These are phyloP conservation scores for Penicillium antarcticum DNA, from an alignment of 495 filamentous ascomycete genomes.

Conservation along the genomic window DNA sequence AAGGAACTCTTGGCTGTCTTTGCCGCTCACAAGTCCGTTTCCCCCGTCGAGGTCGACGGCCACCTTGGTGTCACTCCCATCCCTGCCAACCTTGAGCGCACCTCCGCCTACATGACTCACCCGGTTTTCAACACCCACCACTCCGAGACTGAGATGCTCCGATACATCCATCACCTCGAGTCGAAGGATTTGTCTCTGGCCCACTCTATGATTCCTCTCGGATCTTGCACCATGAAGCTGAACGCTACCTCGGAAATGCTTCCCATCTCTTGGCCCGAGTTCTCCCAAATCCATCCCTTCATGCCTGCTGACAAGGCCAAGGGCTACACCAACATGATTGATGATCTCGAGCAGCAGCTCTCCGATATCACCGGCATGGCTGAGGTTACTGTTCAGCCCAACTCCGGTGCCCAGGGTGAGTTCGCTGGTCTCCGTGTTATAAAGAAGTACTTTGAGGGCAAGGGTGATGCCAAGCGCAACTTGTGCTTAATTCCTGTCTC, in stretches of 20 bases:
- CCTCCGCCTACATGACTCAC: constrained; percentile 77
- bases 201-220: constrained; percentile 99
- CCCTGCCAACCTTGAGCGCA: constrained; percentile 65
- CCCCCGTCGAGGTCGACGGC: constrained; percentile 36
- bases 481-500: constrained; percentile 96
- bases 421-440: constrained; percentile 93
- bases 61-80: constrained; percentile 46
- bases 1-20: constrained; percentile 59
- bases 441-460: constrained; percentile 75
- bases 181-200: constrained; percentile 93
- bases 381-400: constrained; percentile 87
- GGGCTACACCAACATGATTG: constrained; percentile 69
- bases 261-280: constrained; percentile 80
- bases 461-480: constrained; percentile 68
- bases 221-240: constrained; percentile 99
- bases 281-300: constrained; percentile 85
- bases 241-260: constrained; percentile 95
- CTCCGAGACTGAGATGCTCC: constrained; percentile 92
- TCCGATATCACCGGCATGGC: constrained; percentile 88
- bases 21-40: constrained; percentile 35
- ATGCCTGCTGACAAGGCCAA: constrained; percentile 57
- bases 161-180: constrained; percentile 92
- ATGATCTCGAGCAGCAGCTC: constrained; percentile 72
- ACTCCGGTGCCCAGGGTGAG: constrained; percentile 96
- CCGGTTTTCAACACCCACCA: constrained; percentile 97